phyloP scores from a whole-genome alignment of 225 moss, liverwort and hornwort genomes.

The Rhytidiadelphus loreus region DNA sequence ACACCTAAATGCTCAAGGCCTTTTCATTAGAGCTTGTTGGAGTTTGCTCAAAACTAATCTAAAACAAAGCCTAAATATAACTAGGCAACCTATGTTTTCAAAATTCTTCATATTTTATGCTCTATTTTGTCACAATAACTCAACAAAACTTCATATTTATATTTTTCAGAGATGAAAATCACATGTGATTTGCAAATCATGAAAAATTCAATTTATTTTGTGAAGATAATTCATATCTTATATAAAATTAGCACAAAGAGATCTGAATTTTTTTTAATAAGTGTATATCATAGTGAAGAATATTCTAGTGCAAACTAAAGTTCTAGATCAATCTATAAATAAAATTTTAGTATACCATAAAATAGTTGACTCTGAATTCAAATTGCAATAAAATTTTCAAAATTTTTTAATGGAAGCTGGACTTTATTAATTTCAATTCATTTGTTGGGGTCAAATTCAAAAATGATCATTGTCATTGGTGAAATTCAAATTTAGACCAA shows the following conservation, averaged over 20 bases:
- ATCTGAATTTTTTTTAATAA: not conserved
- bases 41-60: not conserved
- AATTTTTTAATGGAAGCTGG: not conserved
- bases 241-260: not conserved
- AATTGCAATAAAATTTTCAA: not conserved
- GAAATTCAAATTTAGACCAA: not conserved
- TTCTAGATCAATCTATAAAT: no score
- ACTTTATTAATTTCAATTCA: not conserved
- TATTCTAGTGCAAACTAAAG: no score
- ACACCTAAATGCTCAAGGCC: not conserved
- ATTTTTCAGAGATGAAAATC: no score
- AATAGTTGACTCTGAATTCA: not conserved
- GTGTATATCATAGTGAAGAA: not conserved
- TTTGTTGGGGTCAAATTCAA: not conserved
- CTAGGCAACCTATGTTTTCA: accelerated
- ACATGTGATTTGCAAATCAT: not conserved
- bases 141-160: not conserved
- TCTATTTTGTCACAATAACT: not conserved
- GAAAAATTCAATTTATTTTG: no score
- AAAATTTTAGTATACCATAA: accelerated
- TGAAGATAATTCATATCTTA: not conserved
- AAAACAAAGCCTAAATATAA: not conserved
- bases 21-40: not conserved
- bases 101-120: not conserved
- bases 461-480: not conserved